Conservation (phyloP, 176 grass and related monocot species). For the Rhipidocladum racemiflorum region DNA sequence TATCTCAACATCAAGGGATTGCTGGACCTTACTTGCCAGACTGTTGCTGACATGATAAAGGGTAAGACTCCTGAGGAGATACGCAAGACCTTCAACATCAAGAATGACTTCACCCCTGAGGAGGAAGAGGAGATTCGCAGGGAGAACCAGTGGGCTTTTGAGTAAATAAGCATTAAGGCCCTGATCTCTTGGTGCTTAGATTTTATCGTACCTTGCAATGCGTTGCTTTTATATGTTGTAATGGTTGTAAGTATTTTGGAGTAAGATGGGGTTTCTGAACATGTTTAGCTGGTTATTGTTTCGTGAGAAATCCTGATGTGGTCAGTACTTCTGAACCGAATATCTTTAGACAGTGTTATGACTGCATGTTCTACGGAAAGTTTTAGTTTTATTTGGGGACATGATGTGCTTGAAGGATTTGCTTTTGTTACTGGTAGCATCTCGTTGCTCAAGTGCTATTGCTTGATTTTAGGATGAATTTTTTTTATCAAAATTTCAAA, state of each 20-base stretch:
- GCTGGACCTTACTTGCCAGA: constrained; percentile 42
- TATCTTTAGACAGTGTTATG: constrained; percentile 8
- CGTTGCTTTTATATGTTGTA: constrained; percentile 19
- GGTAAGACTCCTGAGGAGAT: constrained; percentile 47
- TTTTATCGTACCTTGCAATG: neutral
- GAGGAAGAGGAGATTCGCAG: constrained; percentile 51
- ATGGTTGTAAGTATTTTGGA: constrained; percentile 41
- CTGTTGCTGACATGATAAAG: constrained; percentile 49
- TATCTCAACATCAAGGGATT: constrained; percentile 48
- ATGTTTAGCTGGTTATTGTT: constrained; percentile 1
- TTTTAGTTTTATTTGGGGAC: neutral
- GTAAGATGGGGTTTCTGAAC: neutral
- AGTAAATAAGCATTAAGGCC: neutral
- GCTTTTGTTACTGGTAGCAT: neutral
- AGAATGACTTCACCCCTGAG: constrained; percentile 41
- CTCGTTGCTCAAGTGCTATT: neutral
- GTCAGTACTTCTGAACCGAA: constrained; percentile 13
- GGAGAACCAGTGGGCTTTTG: constrained; percentile 49
- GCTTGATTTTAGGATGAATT: neutral
- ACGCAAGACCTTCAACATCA: constrained; percentile 49
- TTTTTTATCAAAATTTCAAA: no score
- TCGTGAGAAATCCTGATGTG: neutral
- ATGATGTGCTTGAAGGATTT: neutral
- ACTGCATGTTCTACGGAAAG: neutral
- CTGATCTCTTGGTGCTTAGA: neutral